Conservation (phyloP, 2,329 filamentous ascomycete genomes). For the Apiospora rasikravindrae region DNA sequence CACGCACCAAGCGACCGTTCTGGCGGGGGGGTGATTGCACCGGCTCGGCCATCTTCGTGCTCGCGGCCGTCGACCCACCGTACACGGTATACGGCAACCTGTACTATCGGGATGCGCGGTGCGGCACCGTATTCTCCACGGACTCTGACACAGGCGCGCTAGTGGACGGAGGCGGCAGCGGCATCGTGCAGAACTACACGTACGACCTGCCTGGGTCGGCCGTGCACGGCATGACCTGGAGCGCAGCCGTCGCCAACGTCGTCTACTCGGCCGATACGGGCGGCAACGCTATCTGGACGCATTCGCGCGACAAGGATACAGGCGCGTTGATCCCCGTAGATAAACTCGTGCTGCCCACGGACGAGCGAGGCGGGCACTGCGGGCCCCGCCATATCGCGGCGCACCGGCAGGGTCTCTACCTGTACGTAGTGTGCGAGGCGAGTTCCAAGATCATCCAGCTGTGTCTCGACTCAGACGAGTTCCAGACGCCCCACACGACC, state of each 20-base stretch:
- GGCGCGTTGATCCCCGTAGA: constrained; percentile 26
- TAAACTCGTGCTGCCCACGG: constrained; percentile 22
- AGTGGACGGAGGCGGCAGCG: constrained; percentile 25
- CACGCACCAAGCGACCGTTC: constrained; percentile 19
- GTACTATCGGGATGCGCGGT: constrained; percentile 20
- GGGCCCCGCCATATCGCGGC: constrained; percentile 36
- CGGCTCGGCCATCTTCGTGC: constrained; percentile 22
- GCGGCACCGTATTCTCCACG: constrained; percentile 21
- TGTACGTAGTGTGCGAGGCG: constrained; percentile 36
- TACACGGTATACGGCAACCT: constrained; percentile 19
- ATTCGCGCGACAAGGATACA: constrained; percentile 29
- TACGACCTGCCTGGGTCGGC: constrained; percentile 48
- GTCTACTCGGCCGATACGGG: constrained; percentile 54
- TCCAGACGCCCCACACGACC: constrained; percentile 21
- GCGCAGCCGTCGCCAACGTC: constrained; percentile 44
- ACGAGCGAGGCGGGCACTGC: constrained; percentile 26
- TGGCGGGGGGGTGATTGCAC: constrained; percentile 21
- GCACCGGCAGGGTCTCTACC: constrained; percentile 32
- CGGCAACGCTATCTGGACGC: constrained; percentile 48
- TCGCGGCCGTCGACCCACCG: constrained; percentile 17
- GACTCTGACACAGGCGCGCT: constrained; percentile 18
- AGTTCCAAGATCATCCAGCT: constrained; percentile 33
- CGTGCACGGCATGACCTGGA: constrained; percentile 55
- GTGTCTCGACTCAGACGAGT: constrained; percentile 25
- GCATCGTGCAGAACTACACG: constrained; percentile 51